Percentiles rank a stretch among this genome's conserved stretches.
Evolutionary conservation across 352 stramenopile species (phyloP).

Genomic region (Phytophthora pini): DNA sequence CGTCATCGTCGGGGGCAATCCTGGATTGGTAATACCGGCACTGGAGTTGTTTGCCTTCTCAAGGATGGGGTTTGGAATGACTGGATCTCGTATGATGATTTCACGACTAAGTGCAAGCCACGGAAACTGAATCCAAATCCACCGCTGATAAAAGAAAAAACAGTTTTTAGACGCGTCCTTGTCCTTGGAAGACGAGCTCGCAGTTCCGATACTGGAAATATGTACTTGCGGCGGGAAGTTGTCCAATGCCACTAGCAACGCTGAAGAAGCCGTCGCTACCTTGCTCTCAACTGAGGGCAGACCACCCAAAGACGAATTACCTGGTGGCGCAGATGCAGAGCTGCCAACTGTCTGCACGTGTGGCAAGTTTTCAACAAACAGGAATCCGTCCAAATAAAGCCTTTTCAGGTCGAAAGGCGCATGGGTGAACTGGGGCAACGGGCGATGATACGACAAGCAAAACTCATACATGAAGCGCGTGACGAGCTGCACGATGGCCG

Average conservation of each 20-base stretch:
- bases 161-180: slow-evolving; percentile 60
- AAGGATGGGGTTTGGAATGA: slow-evolving; percentile 42
- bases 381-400: slow-evolving; percentile 76
- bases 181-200: slow-evolving; percentile 34
- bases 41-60: slow-evolving; percentile 31
- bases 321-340: slow-evolving; percentile 28
- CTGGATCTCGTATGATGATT: slow-evolving; percentile 59
- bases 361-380: slow-evolving; percentile 70
- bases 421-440: slow-evolving; percentile 79
- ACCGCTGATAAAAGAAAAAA: slow-evolving; percentile 92
- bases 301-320: slow-evolving; percentile 9
- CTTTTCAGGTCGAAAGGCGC: slow-evolving; percentile 74
- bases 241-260: slow-evolving; percentile 35
- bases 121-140: slow-evolving; percentile 94
- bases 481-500: slow-evolving; percentile 79
- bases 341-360: slow-evolving; percentile 38
- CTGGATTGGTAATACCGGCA: neutral
- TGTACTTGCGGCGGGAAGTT: slow-evolving; percentile 34
- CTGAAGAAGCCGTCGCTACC: slow-evolving; percentile 32
- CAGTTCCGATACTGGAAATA: slow-evolving; percentile 11
- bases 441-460: slow-evolving; percentile 72
- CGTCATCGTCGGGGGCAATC: slow-evolving; percentile 1
- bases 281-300: slow-evolving; percentile 22
- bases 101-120: slow-evolving; percentile 88
- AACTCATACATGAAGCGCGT: slow-evolving; percentile 93